Evolutionary conservation across 2,329 filamentous ascomycete genomes (phyloP).

Genomic region (Penicillium aurantiogriseum): DNA sequence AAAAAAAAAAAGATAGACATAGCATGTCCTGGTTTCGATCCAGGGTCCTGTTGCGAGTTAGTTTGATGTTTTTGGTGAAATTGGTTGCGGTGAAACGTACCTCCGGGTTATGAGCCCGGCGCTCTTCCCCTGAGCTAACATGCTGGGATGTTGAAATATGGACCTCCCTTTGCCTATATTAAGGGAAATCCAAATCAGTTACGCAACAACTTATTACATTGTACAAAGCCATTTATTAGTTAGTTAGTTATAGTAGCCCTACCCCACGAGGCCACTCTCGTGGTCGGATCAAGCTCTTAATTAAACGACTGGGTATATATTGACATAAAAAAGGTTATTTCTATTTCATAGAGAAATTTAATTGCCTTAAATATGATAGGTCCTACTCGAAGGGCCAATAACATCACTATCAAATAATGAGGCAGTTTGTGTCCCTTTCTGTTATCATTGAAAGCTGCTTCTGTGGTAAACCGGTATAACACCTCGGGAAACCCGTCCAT

Average conservation of each 20-base stretch:
- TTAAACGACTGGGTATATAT: not conserved
- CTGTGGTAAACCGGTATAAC: not conserved
- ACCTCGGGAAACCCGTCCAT: not conserved
- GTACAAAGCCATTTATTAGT: not conserved
- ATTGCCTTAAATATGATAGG: not conserved
- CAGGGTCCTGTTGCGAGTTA: not conserved
- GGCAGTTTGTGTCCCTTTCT: not conserved
- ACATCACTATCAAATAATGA: no score
- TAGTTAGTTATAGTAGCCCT: no score
- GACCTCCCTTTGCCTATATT: not conserved
- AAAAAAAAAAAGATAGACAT: not conserved
- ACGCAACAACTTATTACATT: not conserved
- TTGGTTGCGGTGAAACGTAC: constrained; percentile 12
- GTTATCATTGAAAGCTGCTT: not conserved
- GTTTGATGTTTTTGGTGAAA: not conserved
- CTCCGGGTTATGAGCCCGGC: constrained; percentile 51
- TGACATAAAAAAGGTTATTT: not conserved
- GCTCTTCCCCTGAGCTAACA: constrained; percentile 48
- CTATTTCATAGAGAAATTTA: not conserved
- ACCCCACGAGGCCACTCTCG: not conserved
- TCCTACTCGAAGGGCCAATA: not conserved
- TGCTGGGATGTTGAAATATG: constrained; percentile 13
- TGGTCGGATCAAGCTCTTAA: not conserved
- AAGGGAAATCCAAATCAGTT: no score
- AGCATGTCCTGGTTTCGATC: constrained; percentile 5